Evolutionary conservation across 2,329 filamentous ascomycete species (phyloP).

Genomic region (Elsinoe australis): DNA sequence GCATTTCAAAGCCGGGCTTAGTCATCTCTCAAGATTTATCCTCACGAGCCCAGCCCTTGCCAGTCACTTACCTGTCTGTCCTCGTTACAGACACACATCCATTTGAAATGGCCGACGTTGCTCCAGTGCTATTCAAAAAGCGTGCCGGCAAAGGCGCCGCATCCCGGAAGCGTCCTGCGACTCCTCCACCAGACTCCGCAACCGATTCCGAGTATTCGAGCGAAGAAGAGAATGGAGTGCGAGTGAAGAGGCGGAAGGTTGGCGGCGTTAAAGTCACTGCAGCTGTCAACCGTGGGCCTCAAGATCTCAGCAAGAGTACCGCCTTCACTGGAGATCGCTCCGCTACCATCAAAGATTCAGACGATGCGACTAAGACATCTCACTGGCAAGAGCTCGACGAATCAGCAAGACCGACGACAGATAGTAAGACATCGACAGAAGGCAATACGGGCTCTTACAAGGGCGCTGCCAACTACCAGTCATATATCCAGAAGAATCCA

Average conservation of each 20-base stretch:
- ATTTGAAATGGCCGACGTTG: conserved; percentile 33
- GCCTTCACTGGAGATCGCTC: conserved; percentile 53
- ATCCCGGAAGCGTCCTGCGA: conserved; percentile 70
- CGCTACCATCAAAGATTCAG: conserved; percentile 56
- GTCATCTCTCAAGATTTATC: conserved; percentile 13
- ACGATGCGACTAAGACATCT: conserved; percentile 81
- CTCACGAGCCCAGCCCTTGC: too few species aligned
- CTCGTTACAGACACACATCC: conserved; percentile 13
- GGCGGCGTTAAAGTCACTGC: conserved; percentile 58
- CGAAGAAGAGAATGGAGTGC: conserved; percentile 67
- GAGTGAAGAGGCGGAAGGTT: conserved; percentile 71
- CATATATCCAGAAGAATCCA: conserved; percentile 74
- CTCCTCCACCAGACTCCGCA: conserved; percentile 58
- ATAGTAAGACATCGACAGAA: conserved; percentile 33
- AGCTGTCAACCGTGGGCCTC: conserved; percentile 43
- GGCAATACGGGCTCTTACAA: conserved; percentile 57
- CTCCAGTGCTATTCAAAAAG: conserved; percentile 70
- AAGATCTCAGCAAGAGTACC: conserved; percentile 31
- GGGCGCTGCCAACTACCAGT: conserved; percentile 62
- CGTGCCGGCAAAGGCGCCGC: conserved; percentile 68
- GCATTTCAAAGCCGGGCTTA: conserved; percentile 11
- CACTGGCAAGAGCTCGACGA: conserved; percentile 78
- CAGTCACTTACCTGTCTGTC: too few species aligned
- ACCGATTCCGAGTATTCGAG: conserved; percentile 60
- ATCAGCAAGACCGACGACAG: background rate